Evolutionary conservation across 2,329 filamentous ascomycete genomes (phyloP), one percentile per base, ranked within the genome.

Genomic region (Rutstroemia sp.): DNA sequence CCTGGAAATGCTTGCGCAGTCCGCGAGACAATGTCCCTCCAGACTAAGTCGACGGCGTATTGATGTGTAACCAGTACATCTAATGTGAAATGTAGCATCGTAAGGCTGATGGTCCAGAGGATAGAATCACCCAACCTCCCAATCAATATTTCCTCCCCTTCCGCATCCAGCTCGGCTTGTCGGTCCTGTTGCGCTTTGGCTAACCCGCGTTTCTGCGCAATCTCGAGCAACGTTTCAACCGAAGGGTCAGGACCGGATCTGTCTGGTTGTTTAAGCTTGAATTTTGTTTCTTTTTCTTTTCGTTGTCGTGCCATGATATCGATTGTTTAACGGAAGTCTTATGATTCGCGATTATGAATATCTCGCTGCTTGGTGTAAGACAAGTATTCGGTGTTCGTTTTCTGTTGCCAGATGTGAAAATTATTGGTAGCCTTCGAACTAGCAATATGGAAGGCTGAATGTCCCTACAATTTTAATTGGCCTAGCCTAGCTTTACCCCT

Each of bases 21-120:
- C 48, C 86, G 77, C 50, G 67, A 66, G 12, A 76, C 62, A 2
- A 90, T 77, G 4, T 49, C 23, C 1, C 66, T 56, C 83, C 85
- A 90, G 3, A 78, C 68, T 2, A 91, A 77, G 2, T 82, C 77
- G 60, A 83, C 77, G n/a, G 83, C 81, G 66, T 90, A 94, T 71
- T 94, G 89, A 63, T 86, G 79, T 69, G 90, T 87, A 21, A 91
- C 87, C 10, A 94, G 75, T 39, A 91, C 83, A 67, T 92, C 88
- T 52, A 94, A 78, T 0, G 86, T 90, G 63, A 91, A 85, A 68
- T 92, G 87, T 51, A 92, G 72, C 76, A 85, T 88, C 12, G 81
- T 76, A 64, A 94, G 72, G 60, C 82, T 83, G 10, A 81, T 72
- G 6, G 75, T 77, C 79, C 80, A 86, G 23, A 86, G 72, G 3